Percentiles rank a stretch among this genome's conserved stretches.
Evolutionary conservation across 2,329 filamentous ascomycete genomes (phyloP).

Genomic region (Aspergillus sp.): DNA sequence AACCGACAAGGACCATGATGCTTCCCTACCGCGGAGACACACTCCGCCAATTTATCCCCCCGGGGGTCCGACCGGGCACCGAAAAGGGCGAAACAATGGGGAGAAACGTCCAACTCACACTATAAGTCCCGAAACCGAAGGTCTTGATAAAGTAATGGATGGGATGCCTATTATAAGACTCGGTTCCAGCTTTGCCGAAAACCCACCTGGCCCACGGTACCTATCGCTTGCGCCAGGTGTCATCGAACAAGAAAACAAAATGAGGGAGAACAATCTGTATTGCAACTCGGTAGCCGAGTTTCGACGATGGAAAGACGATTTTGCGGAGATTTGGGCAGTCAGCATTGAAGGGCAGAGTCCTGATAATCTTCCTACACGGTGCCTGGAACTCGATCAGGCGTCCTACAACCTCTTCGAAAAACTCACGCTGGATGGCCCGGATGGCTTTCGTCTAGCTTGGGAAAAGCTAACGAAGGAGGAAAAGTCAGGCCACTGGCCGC

Average conservation of each 20-base stretch:
- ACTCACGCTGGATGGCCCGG: constrained; percentile 21
- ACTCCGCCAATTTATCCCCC: too few species aligned
- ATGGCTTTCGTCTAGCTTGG: constrained; percentile 32
- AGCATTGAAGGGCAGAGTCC: constrained; percentile 14
- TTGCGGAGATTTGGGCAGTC: constrained; percentile 23
- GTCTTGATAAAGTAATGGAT: too few species aligned
- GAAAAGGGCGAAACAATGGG: too few species aligned
- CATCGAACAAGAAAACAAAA: constrained; percentile 19
- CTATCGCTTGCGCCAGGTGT: constrained; percentile 16
- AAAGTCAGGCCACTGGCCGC: constrained; percentile 40
- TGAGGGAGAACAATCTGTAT: constrained; percentile 24
- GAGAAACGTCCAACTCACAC: too few species aligned
- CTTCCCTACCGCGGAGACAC: too few species aligned
- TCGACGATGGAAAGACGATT: constrained; percentile 24
- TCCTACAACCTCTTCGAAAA: constrained; percentile 21
- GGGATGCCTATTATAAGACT: too few species aligned
- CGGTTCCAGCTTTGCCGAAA: too few species aligned
- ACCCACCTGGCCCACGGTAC: too few species aligned
- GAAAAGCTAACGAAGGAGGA: constrained; percentile 15
- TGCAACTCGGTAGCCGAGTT: not conserved
- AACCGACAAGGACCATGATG: constrained; percentile 3
- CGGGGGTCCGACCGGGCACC: too few species aligned
- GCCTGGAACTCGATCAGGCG: constrained; percentile 11
- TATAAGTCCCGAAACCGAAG: too few species aligned
- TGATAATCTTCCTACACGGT: not conserved